Evolutionary conservation across 31 red algal species (phyloP), one percentile per base, ranked within the genome.

Genomic region (Pterothamnion heteromorphum): DNA sequence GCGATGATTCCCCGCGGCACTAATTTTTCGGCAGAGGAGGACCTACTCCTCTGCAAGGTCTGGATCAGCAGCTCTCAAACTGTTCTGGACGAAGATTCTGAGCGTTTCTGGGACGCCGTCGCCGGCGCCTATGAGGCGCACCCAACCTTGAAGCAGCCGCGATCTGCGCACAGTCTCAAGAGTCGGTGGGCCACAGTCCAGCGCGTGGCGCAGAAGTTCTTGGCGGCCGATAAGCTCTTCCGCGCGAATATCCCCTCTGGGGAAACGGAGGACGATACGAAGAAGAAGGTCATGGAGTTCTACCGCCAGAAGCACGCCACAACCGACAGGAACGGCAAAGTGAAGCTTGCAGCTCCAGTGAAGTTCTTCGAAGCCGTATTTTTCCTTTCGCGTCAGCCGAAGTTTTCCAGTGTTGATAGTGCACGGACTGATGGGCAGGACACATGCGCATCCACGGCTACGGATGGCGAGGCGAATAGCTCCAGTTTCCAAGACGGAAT

Each of bases 211-310:
- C 89, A 91, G 74, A 91, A 91, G 74, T 91, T 36, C 89, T 30
- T 91, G 24, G 74, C 89, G 33, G 89, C 89, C 2, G 89, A 91
- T 20, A 91, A 91, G 74, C 89, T 91, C 1, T 91, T 86, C 76
- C 1, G 74, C 4, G 74, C 26, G 26, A 91, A 86, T 78, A 91
- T 91, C 43, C 89, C 89, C 1, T 91, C 89, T 0, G 74, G 89
- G 31, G 74, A 84, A 86, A 86, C 74, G 35, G 89, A 91, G 76
- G 89, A 1, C 2, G 89, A 91, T 41, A 91, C 89, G 26, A 0
- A 87, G 76, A 2, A n/a, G 22, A 43, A 88, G 18, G 26, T 88
- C 3, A 88, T 88, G 24, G 9, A 39, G 30, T 26, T 88, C 5
- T 88, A 88, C 35, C 36, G 24, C 18, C 32, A 88, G 26, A 88